A percentile compares a stretch with the other conserved stretches of the same genome.
These are phyloP conservation scores for Torulaspora gathmanii DNA, from an alignment of 805 yeast species.

Conservation along the genomic window DNA sequence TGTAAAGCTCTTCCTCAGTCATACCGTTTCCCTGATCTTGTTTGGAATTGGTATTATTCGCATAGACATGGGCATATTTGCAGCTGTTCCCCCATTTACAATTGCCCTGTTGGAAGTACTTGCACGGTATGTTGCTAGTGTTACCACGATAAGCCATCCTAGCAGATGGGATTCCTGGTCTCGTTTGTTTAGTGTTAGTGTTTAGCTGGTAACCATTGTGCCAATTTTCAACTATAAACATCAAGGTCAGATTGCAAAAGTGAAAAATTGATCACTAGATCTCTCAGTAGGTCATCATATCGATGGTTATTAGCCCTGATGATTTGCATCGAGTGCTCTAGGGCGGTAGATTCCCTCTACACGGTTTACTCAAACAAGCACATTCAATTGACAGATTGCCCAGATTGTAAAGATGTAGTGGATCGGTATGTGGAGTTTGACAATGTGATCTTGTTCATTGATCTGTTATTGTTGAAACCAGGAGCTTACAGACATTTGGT, in stretches of 20 bases:
- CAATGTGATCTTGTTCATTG: conserved; percentile 75
- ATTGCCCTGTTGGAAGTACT: conserved; percentile 40
- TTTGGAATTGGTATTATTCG: conserved; percentile 11
- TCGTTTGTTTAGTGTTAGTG: neutral
- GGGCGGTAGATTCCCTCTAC: conserved; percentile 59
- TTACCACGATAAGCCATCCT: conserved; percentile 9
- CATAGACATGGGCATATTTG: conserved; percentile 40
- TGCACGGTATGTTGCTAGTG: conserved; percentile 38
- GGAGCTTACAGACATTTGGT: conserved; percentile 86
- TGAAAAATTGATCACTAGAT: neutral
- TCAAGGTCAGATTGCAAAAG: neutral
- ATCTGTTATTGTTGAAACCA: conserved; percentile 74
- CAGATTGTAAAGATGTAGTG: conserved; percentile 64
- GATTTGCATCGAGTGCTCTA: conserved; percentile 89
- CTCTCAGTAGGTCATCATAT: neutral
- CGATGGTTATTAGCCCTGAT: conserved; percentile 38
- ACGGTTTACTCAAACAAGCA: conserved; percentile 71
- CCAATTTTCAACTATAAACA: conserved; percentile 1
- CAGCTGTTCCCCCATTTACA: conserved; percentile 45
- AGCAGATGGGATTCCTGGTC: neutral
- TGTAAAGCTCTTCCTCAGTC: conserved; percentile 19
- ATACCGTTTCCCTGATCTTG: conserved; percentile 7
- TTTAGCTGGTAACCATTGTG: neutral
- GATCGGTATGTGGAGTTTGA: conserved; percentile 93
- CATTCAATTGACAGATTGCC: conserved; percentile 74